Evolutionary conservation across 805 yeast genomes (phyloP).

Genomic region (Starmerella riodocensis): DNA sequence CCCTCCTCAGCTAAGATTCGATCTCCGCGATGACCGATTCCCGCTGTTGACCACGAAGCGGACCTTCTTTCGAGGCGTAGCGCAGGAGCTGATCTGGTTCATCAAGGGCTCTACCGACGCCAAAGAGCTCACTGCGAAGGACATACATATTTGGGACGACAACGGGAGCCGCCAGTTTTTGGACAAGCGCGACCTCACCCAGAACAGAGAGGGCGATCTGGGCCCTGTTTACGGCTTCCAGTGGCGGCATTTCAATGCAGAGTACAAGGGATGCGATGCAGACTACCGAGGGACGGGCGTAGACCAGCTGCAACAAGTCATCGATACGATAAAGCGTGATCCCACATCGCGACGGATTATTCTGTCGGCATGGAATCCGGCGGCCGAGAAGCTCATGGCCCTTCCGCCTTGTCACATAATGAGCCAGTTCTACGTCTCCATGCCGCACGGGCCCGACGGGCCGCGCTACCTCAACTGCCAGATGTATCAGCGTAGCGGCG

Average conservation of each 20-base stretch:
- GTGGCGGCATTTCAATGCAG: slow-evolving; percentile 98
- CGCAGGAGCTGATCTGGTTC: slow-evolving; percentile 88
- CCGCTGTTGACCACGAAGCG: slow-evolving; percentile 89
- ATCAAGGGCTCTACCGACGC: slow-evolving; percentile 83
- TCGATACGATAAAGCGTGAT: slow-evolving; percentile 64
- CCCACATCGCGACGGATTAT: slow-evolving; percentile 94
- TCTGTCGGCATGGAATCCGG: slow-evolving; percentile 97
- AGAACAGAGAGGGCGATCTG: slow-evolving; percentile 81
- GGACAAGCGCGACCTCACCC: slow-evolving; percentile 64
- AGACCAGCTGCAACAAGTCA: slow-evolving; percentile 75
- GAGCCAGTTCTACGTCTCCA: slow-evolving; percentile 85
- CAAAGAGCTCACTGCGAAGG: slow-evolving; percentile 58
- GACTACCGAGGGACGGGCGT: slow-evolving; percentile 81
- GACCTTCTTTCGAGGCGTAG: slow-evolving; percentile 78
- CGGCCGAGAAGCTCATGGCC: slow-evolving; percentile 88
- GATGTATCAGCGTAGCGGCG: slow-evolving; percentile 94
- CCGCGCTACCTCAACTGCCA: slow-evolving; percentile 71
- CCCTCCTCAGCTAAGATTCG: slow-evolving; percentile 88
- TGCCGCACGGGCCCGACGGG: slow-evolving; percentile 37
- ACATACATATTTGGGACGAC: slow-evolving; percentile 98
- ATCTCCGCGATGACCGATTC: slow-evolving; percentile 53
- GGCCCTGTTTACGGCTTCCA: slow-evolving; percentile 99
- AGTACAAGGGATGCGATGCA: slow-evolving; percentile 70
- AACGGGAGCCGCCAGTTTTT: slow-evolving; percentile 88
- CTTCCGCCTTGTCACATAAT: slow-evolving; percentile 97